phyloP scores from a whole-genome alignment of 495 filamentous ascomycete species.

The Daldinia childiae region DNA sequence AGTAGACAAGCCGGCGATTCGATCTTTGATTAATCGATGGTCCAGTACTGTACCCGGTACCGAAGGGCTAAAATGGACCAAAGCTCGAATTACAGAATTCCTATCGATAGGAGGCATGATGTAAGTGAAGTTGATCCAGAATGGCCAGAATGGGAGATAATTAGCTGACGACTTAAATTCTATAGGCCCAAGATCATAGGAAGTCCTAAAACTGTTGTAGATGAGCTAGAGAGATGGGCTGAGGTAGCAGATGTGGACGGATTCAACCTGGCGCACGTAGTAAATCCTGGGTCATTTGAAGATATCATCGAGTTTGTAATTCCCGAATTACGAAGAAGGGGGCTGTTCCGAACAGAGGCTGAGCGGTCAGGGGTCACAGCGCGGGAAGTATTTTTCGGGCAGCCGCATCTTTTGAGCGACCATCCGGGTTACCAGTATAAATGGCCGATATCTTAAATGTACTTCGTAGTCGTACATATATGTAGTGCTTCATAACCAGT shows the following conservation, averaged over 20 bases:
- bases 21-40: slow-evolving; percentile 48
- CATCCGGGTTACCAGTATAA: slow-evolving; percentile 62
- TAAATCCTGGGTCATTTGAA: slow-evolving; percentile 47
- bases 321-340: slow-evolving; percentile 52
- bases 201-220: slow-evolving; percentile 62
- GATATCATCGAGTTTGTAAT: slow-evolving; percentile 48
- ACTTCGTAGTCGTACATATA: neutral
- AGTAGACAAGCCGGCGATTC: slow-evolving; percentile 65
- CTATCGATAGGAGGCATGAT: slow-evolving; percentile 62
- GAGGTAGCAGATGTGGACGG: slow-evolving; percentile 60
- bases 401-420: slow-evolving; percentile 56
- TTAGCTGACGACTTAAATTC: neutral
- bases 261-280: slow-evolving; percentile 47
- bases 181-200: slow-evolving; percentile 58
- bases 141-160: neutral
- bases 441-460: slow-evolving; percentile 47
- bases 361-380: slow-evolving; percentile 58
- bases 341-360: slow-evolving; percentile 62
- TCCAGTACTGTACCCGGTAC: slow-evolving; percentile 52
- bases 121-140: slow-evolving; percentile 21
- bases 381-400: slow-evolving; percentile 60
- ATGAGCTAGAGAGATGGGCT: slow-evolving; percentile 65
- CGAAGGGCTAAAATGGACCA: slow-evolving; percentile 61
- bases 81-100: slow-evolving; percentile 60
- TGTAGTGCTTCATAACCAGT: neutral